A percentile compares a stretch with the other conserved stretches of the same genome.
Evolutionary conservation across 345 rosid genomes (phyloP).

Genomic region (Dipteronia dyeriana): DNA sequence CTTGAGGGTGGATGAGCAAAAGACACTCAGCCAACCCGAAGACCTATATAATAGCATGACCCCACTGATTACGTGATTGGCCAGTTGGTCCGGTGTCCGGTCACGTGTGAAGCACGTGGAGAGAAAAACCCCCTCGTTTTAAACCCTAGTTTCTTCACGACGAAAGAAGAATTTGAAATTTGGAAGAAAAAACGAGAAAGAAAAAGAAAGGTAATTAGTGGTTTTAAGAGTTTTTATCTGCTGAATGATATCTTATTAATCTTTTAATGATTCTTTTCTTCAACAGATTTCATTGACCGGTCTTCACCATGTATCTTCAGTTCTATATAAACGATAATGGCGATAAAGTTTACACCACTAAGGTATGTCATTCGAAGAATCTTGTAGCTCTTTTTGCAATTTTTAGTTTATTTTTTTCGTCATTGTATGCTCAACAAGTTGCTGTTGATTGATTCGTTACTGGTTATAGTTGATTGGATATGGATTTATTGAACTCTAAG

Average conservation of each 20-base stretch:
- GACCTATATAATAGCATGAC: no score
- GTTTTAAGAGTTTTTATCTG: background rate
- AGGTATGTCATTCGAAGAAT: slow-evolving; percentile 24
- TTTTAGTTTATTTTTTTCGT: background rate
- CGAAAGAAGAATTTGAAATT: background rate
- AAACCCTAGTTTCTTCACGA: background rate
- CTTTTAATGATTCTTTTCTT: background rate
- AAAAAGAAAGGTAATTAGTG: background rate
- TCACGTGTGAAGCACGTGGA: background rate
- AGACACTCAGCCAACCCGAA: no score
- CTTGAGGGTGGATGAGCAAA: no score
- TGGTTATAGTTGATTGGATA: no score
- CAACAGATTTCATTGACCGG: background rate
- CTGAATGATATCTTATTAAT: background rate
- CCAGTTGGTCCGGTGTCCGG: background rate
- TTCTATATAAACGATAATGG: slow-evolving; percentile 60
- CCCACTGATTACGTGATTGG: no score
- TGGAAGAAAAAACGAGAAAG: background rate
- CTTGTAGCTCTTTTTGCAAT: background rate
- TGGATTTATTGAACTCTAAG: no score
- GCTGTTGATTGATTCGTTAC: no score
- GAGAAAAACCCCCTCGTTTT: background rate
- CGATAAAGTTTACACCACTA: slow-evolving; percentile 54
- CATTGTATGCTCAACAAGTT: background rate
- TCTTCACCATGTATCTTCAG: slow-evolving; percentile 45